Conservation (phyloP, 2,329 filamentous ascomycete species). For the Ophiostoma triangulosporum region DNA sequence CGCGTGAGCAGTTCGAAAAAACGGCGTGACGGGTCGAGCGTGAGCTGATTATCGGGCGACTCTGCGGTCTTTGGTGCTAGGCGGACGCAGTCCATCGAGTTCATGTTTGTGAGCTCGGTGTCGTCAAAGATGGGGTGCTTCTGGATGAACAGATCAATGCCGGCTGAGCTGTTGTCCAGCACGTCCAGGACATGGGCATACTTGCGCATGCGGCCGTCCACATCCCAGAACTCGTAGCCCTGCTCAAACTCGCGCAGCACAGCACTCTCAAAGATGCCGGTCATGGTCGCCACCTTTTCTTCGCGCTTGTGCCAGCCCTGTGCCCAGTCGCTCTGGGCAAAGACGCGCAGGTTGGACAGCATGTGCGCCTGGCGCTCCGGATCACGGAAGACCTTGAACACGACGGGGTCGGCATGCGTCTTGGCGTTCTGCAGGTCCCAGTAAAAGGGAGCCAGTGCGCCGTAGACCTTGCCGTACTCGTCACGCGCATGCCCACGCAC, state of each 20-base stretch:
- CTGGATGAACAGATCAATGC: slow-evolving; percentile 73
- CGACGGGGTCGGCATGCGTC: slow-evolving; percentile 63
- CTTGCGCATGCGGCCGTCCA: slow-evolving; percentile 75
- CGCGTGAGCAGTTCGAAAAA: slow-evolving; percentile 67
- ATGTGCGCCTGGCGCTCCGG: slow-evolving; percentile 86
- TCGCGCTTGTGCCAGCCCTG: slow-evolving; percentile 59
- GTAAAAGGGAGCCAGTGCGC: slow-evolving; percentile 80
- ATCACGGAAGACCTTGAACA: slow-evolving; percentile 78
- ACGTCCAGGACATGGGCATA: slow-evolving; percentile 77
- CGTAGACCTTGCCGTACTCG: slow-evolving; percentile 84
- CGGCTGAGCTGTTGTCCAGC: slow-evolving; percentile 67
- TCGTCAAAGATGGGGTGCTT: slow-evolving; percentile 76
- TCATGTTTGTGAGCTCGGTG: slow-evolving; percentile 50
- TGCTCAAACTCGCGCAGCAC: slow-evolving; percentile 86
- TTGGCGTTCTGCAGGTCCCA: slow-evolving; percentile 60
- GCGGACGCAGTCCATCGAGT: slow-evolving; percentile 63
- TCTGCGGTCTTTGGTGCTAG: not conserved
- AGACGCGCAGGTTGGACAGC: slow-evolving; percentile 65
- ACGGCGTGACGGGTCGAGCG: slow-evolving; percentile 62
- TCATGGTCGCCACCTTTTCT: slow-evolving; percentile 60
- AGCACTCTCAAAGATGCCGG: slow-evolving; percentile 76
- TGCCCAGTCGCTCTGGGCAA: slow-evolving; percentile 69
- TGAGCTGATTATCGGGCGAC: slow-evolving; percentile 44
- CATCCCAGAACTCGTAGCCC: slow-evolving; percentile 77
- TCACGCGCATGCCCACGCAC: slow-evolving; percentile 73